Base-by-base conservation (phyloP, 2,329 filamentous ascomycete genomes). In the Sclerotinia nivalis region DNA sequence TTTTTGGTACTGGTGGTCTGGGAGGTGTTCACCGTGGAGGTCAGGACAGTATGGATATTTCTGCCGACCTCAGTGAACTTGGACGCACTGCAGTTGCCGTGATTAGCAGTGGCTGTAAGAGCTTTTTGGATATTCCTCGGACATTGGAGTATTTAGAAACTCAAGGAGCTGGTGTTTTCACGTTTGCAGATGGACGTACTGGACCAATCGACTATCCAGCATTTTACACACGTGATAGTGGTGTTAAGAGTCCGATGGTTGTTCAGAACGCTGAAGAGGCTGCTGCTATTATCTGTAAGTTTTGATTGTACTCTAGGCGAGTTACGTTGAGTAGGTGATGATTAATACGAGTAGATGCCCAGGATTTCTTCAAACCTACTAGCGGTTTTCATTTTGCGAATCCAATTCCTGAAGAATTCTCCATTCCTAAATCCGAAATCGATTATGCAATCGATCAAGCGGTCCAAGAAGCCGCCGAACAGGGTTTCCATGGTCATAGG, bases 1-100 rank as follows among this genome's bases (percentile, higher is more conserved):
- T 99, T 64, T 97, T 99, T 80, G 96, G 93, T 37, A 99, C 96
- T 8, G 96, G 96, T 59, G 96, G 96, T 18, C 87, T 99, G 6
- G 95, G 96, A 69, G 96, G 96, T 71, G 96, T 99, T 34, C 96
- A 99, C 80, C 89, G 94, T 58, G 94, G 93, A 68, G 96, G 89
- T 61, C 91, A 97, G 79, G 86, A 86, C 74, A 92, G 91, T 10
- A 91, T 98, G 89, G 96, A 99, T 79, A 88, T 99, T 72, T 98
- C 95, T 71, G 95, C 96, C 54, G 96, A 99, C 81, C 85, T 99
- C 71, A 97, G 93, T 5, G 96, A 98, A 83, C 87, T 99, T 65
- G 94, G 96, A 22, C 87, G 93, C 70, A 97, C 94, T 10, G 88
- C 92, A 15, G 90, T 99, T 66, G 91, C 94, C 37, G 94, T 99